Percentiles rank a stretch among this genome's conserved stretches.
Evolutionary conservation across 495 filamentous ascomycete genomes (phyloP).

Genomic region (Lindgomyces ingoldianus): DNA sequence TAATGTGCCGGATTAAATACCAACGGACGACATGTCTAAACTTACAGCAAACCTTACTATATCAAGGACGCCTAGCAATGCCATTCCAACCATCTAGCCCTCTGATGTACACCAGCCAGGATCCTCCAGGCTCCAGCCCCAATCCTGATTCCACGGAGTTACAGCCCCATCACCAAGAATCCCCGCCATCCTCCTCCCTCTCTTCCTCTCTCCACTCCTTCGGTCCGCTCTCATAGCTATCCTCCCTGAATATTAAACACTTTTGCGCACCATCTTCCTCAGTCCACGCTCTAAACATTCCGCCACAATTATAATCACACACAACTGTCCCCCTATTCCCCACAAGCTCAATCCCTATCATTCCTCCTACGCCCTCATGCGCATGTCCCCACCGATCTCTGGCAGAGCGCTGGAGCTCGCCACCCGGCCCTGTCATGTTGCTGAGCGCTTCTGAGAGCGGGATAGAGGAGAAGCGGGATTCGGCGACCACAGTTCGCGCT

Average conservation of each 20-base stretch:
- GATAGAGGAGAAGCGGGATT: constrained; percentile 63
- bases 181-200: background rate
- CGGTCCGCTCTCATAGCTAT: constrained; percentile 29
- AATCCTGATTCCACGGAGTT: no score
- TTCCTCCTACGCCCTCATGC: constrained; percentile 80
- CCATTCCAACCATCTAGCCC: no score
- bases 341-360: constrained; percentile 79
- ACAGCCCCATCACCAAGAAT: background rate
- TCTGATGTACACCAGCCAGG: no score
- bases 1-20: no score
- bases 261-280: constrained; percentile 62
- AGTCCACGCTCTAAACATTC: constrained; percentile 85
- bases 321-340: constrained; percentile 58
- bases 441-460: constrained; percentile 54
- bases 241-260: constrained; percentile 41
- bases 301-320: constrained; percentile 81
- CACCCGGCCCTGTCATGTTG: constrained; percentile 66
- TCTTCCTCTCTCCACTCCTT: constrained; percentile 4
- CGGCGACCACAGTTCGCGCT: constrained; percentile 68
- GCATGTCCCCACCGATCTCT: constrained; percentile 72
- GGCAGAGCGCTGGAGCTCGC: constrained; percentile 75
- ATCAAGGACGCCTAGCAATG: no score
- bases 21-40: no score
- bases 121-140: no score
- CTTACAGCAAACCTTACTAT: no score